These are phyloP conservation scores for Populus nigra DNA, from an alignment of 345 rosid species.

Conservation along the genomic window DNA sequence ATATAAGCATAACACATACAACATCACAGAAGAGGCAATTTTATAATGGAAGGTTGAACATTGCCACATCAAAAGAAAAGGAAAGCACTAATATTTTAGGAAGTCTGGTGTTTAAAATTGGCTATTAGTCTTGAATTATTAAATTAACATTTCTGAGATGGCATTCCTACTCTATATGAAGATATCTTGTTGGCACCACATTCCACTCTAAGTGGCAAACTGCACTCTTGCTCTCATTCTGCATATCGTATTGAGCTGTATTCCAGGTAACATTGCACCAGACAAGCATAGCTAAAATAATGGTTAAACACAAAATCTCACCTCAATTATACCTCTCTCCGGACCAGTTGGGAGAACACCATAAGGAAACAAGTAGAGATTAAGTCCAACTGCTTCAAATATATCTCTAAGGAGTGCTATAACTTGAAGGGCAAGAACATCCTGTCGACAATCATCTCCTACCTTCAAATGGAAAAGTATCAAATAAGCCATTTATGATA, in stretches of 20 bases:
- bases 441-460: conserved; percentile 99
- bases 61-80: background rate
- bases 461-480: conserved; percentile 49
- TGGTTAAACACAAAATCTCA: conserved; percentile 26
- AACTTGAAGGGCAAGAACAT: conserved; percentile 98
- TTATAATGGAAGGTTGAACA: background rate
- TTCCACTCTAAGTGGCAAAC: background rate
- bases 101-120: background rate
- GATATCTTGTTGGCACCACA: background rate
- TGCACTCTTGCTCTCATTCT: background rate
- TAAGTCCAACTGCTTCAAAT: conserved; percentile 80
- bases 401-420: conserved; percentile 88
- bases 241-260: background rate
- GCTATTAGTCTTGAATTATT: background rate
- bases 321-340: conserved; percentile 96
- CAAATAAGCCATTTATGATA: background rate
- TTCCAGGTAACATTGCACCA: conserved; percentile 1
- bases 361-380: conserved; percentile 89
- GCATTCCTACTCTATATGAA: background rate
- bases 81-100: background rate
- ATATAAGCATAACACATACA: background rate
- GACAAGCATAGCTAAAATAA: background rate
- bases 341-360: conserved; percentile 99
- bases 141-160: background rate
- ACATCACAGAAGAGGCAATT: background rate